These are phyloP conservation scores for Posidonia australis DNA, from an alignment of 106 monocot genomes.

Conservation along the genomic window DNA sequence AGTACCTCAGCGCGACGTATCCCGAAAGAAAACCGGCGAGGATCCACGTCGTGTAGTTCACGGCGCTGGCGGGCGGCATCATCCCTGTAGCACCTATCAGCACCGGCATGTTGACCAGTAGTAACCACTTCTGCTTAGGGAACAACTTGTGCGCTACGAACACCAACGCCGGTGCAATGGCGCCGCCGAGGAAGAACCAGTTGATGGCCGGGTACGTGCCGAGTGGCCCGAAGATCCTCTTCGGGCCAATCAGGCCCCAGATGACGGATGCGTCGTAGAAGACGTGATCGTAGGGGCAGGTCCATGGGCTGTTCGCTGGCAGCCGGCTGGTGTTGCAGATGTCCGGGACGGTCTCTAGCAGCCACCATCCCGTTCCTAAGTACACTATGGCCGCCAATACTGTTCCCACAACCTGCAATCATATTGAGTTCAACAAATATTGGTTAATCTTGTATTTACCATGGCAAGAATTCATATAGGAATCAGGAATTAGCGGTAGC, in stretches of 20 bases:
- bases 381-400: constrained; percentile 62
- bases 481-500: not conserved
- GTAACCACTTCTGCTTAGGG: constrained; percentile 59
- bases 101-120: constrained; percentile 66
- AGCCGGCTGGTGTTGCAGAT: constrained; percentile 57
- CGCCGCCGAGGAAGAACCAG: constrained; percentile 87
- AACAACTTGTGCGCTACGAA: constrained; percentile 57
- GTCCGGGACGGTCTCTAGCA: constrained; percentile 68
- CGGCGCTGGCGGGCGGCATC: constrained; percentile 88
- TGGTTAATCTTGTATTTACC: too few relatives aligned
- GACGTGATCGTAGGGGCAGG: constrained; percentile 71
- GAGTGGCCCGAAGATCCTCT: constrained; percentile 75
- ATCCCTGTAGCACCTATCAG: constrained; percentile 52
- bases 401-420: constrained; percentile 64
- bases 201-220: constrained; percentile 62
- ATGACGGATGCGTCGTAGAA: constrained; percentile 93
- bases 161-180: constrained; percentile 58
- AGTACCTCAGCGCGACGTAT: constrained; percentile 54
- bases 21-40: constrained; percentile 69
- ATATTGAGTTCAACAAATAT: not conserved
- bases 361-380: constrained; percentile 82
- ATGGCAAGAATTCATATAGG: not conserved
- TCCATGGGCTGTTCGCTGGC: constrained; percentile 73
- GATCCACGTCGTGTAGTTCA: constrained; percentile 80
- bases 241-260: constrained; percentile 86